Base-by-base conservation (phyloP, 2,329 filamentous ascomycete species). In the Ilyonectria sp. region DNA sequence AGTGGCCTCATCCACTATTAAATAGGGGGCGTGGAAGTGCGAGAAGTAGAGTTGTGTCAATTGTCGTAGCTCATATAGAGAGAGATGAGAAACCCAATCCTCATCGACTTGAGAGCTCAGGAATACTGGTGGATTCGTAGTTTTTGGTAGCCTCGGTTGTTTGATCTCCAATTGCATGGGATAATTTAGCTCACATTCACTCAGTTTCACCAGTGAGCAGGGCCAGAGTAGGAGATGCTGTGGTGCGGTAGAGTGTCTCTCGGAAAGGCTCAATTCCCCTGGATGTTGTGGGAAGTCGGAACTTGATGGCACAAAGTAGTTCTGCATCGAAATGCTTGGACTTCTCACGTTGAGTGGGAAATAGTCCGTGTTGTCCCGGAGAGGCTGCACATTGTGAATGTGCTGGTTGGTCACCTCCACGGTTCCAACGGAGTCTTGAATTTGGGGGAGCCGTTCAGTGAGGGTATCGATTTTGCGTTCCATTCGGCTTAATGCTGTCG, bases 191-290 rank as follows among this genome's bases (percentile, higher is more conserved):
- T 72, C 57, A 1, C 49, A n/a, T 23, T 72, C 60, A 31, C 33
- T 68, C 19, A 71, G 47, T 6, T 23, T 33, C 1, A 66, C 19
- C 0, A 69, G 31, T 2, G 69, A 69, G 15, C 63, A 72, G 6
- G 69, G 70, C 69, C 70, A 72, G 2, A 46, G 58, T 9, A 71
- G 33, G 1, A 72, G 43, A 26, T 71, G 60, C n/a, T 72, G 66
- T 1, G 67, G 69, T 1, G 67, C 61, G 1, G 69, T 72, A 0
- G 37, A 68, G 11, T 69, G 70, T 7, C 56, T 67, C 3, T 71
- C 50, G 1, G 49, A 65, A 2, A 71, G 56, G 0, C 64, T 62
- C 6, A 71, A 56, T 17, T 72, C 69, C 15, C 63, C 29, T 44
- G 47, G 26, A 54, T 69, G 13, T 1, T 64, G 6, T 0, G 17